Base-by-base conservation (phyloP, 371 early-diverging fungal genomes). In the Encephalitozoon hellem region DNA sequence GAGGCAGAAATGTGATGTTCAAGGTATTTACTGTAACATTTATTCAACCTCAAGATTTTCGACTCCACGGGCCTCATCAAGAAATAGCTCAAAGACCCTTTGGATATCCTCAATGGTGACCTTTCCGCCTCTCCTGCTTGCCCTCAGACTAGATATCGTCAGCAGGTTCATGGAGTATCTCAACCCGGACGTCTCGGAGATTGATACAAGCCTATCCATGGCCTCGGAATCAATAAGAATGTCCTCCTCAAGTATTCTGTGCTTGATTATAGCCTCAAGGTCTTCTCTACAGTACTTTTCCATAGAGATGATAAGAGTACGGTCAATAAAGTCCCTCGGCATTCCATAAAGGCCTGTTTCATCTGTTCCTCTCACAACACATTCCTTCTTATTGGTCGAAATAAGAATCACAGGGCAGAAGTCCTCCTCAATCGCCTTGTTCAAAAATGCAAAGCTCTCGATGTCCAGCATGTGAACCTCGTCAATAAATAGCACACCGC, bases 401-500 rank as follows among this genome's bases (percentile, higher is more conserved):
- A 98, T 93, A 77, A 98, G 92, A 49, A 98, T 93, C 9, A 96
- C 89, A 5, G 97, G 98, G 9, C 94, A 92, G 89, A 93, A 87
- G 80, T 92, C 91, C 84, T 96, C 96, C 15, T 94, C 87, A 1
- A 95, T 93, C 6, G 72, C 59, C 41, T 95, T 89, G 86, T 96
- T 96, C 55, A 98, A 84, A 88, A 92, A 96, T 6, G 95, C 93
- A 84, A 95, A 96, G 84, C 95, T 94, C 84, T 96, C 97, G 75
- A 94, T 92, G 78, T 96, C 96, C 30, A 97, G 91, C 91, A 96
- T 92, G 84, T 99, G 95, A 32, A 94, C 94, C 86, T 97, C 96
- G 80, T 96, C 95, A 77, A 99, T 93, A 86, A 97, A 95, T 38
- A 97, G 87, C 8, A 94, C 94, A 30, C 97, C 97, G 5, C 95